Evolutionary conservation across 1,284 basidiomycete species (phyloP).

Genomic region (Vanrija sp.): DNA sequence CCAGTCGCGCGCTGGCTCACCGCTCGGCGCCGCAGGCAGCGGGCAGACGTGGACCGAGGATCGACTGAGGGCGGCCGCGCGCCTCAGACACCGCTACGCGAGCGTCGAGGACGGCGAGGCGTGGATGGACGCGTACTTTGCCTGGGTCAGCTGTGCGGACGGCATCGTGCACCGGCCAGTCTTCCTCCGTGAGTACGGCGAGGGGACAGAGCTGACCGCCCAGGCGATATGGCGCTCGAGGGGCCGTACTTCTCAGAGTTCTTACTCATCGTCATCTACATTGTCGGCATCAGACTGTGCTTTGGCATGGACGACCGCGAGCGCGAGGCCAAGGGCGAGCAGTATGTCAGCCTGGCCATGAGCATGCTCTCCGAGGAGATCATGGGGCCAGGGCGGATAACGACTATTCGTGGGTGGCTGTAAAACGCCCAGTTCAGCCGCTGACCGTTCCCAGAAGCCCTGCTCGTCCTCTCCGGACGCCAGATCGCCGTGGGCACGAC

Average conservation of each 20-base stretch:
- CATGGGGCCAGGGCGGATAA: constrained; percentile 3
- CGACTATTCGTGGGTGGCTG: constrained; percentile 1
- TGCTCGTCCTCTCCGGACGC: constrained; percentile 7
- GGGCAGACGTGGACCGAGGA: constrained; percentile 6
- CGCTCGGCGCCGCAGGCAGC: no score
- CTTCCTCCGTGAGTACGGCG: constrained; percentile 9
- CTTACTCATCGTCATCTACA: constrained; percentile 13
- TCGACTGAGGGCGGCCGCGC: constrained; percentile 4
- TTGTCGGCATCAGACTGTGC: constrained; percentile 11
- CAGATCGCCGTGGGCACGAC: constrained; percentile 9
- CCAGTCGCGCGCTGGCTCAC: no score
- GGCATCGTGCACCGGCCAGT: constrained; percentile 7
- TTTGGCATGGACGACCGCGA: constrained; percentile 9
- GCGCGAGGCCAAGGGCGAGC: constrained; percentile 4
- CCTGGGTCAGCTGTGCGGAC: constrained; percentile 12
- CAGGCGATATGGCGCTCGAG: constrained; percentile 18
- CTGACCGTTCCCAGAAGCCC: constrained; percentile 7
- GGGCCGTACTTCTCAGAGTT: constrained; percentile 15
- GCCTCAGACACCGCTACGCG: constrained; percentile 10
- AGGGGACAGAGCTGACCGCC: background rate
- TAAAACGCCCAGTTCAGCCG: background rate
- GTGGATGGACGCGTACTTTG: constrained; percentile 15
- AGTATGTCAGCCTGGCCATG: constrained; percentile 12
- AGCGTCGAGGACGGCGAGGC: constrained; percentile 14
- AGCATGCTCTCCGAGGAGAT: constrained; percentile 16